Evolutionary conservation across 495 filamentous ascomycete genomes (phyloP), one percentile per base, ranked within the genome.

Genomic region (Xylaria nigripes): DNA sequence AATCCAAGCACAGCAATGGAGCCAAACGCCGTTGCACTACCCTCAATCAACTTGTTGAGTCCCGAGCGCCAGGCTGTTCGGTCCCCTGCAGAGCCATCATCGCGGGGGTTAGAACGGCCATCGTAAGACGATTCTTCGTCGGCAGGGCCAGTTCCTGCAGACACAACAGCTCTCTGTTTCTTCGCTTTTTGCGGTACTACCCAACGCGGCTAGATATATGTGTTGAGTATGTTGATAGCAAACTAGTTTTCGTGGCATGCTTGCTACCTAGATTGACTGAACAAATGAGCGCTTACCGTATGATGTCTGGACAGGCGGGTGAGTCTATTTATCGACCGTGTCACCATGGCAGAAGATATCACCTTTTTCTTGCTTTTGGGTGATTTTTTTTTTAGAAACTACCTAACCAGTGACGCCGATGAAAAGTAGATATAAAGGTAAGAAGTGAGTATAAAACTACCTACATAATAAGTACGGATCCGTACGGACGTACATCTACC

Each of bases 11-110:
- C 80, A 1, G 80, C 64, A 49, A 96, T 84, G 21, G 86, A 90
- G 9, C 89, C 87, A 16, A 87, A 78, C 0, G 90, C 92, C 0
- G 90, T 95, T n/a, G 84, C 83, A 5, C 89, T 87, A 21, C 84
- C 76, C 68, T 96, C 90, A 41, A 89, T 72, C 81, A 90, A 86
- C 64, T 89, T 94, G 60, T 80, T 76, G 15, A 44, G 36, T 10
- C 7, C 46, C n/a, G 53, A 49, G 25, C 38, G 36, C 53, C 46
- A 55, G n/a, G 27, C 46, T 13, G 45, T 23, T 36, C 38, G 36
- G 9, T 13, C 16, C 13, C 21, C 22, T 48, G 13, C 24, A n/a
- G 7, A 29, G 19, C 30, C 30, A 7, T 23, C 18, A 7, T 49
- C 52, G 5, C 42, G 22, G 4, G 3, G 18, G 4, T 36, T 34